Conservation (phyloP, 768 basidiomycete genomes). For the Phaeotremella skinneri region DNA sequence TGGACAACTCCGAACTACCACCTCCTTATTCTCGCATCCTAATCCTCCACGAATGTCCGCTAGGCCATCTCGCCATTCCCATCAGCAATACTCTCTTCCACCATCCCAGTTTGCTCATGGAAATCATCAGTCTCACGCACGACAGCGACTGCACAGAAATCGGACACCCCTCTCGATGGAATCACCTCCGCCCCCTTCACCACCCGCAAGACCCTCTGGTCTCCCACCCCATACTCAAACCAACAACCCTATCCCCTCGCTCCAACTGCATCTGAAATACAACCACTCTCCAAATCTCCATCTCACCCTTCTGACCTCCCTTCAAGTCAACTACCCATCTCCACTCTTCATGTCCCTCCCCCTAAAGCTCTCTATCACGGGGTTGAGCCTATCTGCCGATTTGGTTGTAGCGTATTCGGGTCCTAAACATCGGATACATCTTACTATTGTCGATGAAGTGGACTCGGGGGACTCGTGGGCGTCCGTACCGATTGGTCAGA, state of each 20-base stretch:
- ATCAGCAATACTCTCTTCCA: neutral
- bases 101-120: neutral
- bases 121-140: neutral
- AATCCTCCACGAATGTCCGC: neutral
- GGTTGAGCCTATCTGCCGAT: conserved; percentile 80
- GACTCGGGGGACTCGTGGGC: conserved; percentile 63
- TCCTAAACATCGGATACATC: conserved; percentile 71
- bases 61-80: neutral
- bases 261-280: conserved; percentile 84
- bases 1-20: neutral
- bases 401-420: conserved; percentile 90
- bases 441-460: conserved; percentile 83
- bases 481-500: conserved; percentile 56
- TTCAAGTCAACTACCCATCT: conserved; percentile 95
- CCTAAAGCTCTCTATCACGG: conserved; percentile 87
- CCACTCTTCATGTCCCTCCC: conserved; percentile 95
- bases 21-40: conserved; percentile 2
- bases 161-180: neutral
- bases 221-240: conserved; percentile 31
- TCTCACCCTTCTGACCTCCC: conserved; percentile 82
- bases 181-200: conserved; percentile 1
- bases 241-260: conserved; percentile 58
- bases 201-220: conserved; percentile 9
- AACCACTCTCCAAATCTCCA: conserved; percentile 84
- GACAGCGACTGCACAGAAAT: conserved; percentile 1